These are phyloP conservation scores for Plenodomus biglobosus DNA, from an alignment of 2,329 filamentous ascomycete genomes.

Conservation along the genomic window DNA sequence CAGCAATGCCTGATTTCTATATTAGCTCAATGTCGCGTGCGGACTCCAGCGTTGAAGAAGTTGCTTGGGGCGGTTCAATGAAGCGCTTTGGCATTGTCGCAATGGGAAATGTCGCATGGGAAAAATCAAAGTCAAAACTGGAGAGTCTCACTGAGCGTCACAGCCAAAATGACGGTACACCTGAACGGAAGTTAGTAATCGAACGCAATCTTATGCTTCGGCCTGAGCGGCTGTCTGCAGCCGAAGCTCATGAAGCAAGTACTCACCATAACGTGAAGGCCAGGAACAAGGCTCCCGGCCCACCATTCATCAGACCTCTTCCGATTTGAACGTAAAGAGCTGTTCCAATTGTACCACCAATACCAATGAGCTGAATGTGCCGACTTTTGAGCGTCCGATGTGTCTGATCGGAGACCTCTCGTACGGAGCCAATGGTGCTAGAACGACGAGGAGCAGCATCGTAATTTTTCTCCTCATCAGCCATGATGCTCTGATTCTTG, in stretches of 20 bases:
- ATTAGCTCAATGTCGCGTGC: constrained; percentile 21
- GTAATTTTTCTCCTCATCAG: constrained; percentile 33
- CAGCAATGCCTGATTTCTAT: constrained; percentile 56
- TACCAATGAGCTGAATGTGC: constrained; percentile 53
- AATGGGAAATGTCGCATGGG: constrained; percentile 26
- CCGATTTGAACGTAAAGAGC: constrained; percentile 53
- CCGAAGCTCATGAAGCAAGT: neutral
- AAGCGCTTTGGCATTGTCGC: constrained; percentile 23
- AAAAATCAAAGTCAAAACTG: constrained; percentile 12
- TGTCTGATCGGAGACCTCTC: constrained; percentile 42
- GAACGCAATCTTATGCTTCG: neutral
- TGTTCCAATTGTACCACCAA: constrained; percentile 52
- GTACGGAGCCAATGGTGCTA: constrained; percentile 31
- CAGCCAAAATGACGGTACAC: constrained; percentile 48
- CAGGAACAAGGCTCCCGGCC: constrained; percentile 50
- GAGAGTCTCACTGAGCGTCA: constrained; percentile 44
- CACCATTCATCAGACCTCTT: constrained; percentile 50
- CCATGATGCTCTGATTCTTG: constrained; percentile 12
- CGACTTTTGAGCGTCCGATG: constrained; percentile 50
- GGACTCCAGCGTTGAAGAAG: neutral
- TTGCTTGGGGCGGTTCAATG: constrained; percentile 14
- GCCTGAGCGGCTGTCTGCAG: neutral
- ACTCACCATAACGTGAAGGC: constrained; percentile 51
- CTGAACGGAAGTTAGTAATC: constrained; percentile 23
- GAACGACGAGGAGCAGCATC: constrained; percentile 26